Conservation (phyloP, 192 early-diverging fungal species). For the Rhizophlyctis rosea region DNA sequence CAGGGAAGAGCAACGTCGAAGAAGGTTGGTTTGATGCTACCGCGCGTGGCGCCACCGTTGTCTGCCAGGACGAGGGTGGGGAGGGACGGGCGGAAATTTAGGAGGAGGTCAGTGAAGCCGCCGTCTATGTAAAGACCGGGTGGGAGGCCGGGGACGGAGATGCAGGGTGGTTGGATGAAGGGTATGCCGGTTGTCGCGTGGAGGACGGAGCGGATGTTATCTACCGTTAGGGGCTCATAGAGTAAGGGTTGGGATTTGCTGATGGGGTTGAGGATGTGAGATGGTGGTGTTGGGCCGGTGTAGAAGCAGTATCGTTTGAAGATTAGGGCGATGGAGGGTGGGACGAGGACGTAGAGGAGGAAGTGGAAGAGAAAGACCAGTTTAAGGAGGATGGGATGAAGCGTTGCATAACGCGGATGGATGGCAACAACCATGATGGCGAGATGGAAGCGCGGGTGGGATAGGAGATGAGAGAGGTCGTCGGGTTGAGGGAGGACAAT, state of each 20-base stretch:
- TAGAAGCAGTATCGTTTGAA: slow-evolving; percentile 31
- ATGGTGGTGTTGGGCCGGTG: slow-evolving; percentile 27
- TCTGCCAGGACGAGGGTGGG: slow-evolving; percentile 21
- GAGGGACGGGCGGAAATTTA: slow-evolving; percentile 19
- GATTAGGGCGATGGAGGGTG: slow-evolving; percentile 10
- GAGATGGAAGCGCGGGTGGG: slow-evolving; percentile 24
- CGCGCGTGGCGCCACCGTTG: background rate
- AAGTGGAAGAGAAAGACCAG: background rate
- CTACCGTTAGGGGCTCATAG: slow-evolving; percentile 21
- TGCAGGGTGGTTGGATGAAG: slow-evolving; percentile 26
- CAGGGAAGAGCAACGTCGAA: background rate
- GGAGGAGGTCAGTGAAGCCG: slow-evolving; percentile 26
- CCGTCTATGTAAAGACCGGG: slow-evolving; percentile 31
- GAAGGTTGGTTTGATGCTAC: background rate
- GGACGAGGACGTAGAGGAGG: slow-evolving; percentile 19
- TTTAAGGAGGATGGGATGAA: slow-evolving; percentile 13
- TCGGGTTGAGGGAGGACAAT: slow-evolving; percentile 19
- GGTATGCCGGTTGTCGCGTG: slow-evolving; percentile 43
- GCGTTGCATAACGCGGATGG: background rate
- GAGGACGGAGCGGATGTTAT: slow-evolving; percentile 31
- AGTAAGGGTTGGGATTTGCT: background rate
- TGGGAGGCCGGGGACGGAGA: slow-evolving; percentile 27
- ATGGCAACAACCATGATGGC: slow-evolving; percentile 35
- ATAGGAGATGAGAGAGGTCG: slow-evolving; percentile 1
- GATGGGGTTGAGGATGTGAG: slow-evolving; percentile 13